These are phyloP conservation scores for Penicillium concentricum DNA, from an alignment of 2,329 filamentous ascomycete genomes.

Conservation along the genomic window DNA sequence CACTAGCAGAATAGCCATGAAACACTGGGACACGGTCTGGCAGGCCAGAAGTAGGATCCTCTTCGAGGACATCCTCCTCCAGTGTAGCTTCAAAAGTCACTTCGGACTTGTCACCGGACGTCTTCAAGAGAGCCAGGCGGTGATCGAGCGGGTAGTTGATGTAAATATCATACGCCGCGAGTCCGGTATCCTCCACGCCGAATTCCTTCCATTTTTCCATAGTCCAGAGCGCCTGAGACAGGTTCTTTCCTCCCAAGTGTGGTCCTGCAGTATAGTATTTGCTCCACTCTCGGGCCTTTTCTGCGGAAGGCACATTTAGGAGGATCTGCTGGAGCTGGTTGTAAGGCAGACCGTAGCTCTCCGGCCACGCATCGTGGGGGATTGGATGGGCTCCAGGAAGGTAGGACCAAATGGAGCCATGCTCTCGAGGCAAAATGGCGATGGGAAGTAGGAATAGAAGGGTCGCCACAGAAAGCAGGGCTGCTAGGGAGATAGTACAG, in stretches of 20 bases:
- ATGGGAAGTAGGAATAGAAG: constrained; percentile 44
- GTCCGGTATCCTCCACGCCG: constrained; percentile 57
- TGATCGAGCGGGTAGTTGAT: constrained; percentile 75
- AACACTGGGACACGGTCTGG: constrained; percentile 79
- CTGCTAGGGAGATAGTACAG: constrained; percentile 42
- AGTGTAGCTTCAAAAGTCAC: constrained; percentile 77
- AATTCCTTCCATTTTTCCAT: constrained; percentile 70
- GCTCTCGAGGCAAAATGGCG: constrained; percentile 38
- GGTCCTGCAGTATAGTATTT: constrained; percentile 74
- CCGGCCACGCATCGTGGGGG: constrained; percentile 42
- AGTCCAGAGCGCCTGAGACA: constrained; percentile 76
- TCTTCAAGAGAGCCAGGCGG: constrained; percentile 64
- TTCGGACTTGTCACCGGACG: constrained; percentile 43
- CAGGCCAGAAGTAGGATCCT: constrained; percentile 75
- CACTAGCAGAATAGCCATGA: constrained; percentile 89
- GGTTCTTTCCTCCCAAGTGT: constrained; percentile 75
- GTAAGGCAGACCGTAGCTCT: constrained; percentile 50
- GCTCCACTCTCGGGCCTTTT: constrained; percentile 68
- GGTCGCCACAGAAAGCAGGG: constrained; percentile 39
- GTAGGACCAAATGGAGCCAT: constrained; percentile 41
- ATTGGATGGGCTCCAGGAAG: constrained; percentile 41
- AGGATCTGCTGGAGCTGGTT: constrained; percentile 57
- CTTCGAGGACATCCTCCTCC: constrained; percentile 78
- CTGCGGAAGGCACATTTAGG: constrained; percentile 53
- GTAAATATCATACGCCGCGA: constrained; percentile 72